phyloP scores from a whole-genome alignment of 306 rosid species.

The Mimosa pudica region DNA sequence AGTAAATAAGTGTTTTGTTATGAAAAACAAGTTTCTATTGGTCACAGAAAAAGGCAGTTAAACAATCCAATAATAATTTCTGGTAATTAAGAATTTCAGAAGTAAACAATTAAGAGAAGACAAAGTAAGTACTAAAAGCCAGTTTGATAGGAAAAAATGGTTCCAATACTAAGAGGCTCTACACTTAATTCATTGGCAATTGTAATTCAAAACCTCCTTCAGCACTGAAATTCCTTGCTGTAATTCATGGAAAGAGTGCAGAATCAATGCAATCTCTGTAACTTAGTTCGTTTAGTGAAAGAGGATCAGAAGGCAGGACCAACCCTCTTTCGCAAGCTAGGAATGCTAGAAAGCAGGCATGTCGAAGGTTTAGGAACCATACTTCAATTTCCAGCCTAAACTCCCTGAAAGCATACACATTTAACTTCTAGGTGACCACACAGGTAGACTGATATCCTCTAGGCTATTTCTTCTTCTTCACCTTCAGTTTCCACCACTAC shows the following conservation, averaged over 20 bases:
- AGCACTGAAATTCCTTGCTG: not conserved
- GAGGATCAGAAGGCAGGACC: not conserved
- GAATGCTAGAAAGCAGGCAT: not conserved
- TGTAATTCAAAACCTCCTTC: not conserved
- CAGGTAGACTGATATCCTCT: not conserved
- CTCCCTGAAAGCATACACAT: not conserved
- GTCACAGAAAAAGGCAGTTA: slow-evolving; percentile 1
- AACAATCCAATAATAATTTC: slow-evolving; percentile 10
- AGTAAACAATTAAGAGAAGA: not conserved
- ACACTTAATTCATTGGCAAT: not conserved
- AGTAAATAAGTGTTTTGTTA: not conserved
- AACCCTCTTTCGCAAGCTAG: not conserved
- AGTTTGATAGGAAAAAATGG: not conserved
- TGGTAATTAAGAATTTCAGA: slow-evolving; percentile 17
- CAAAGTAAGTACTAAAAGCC: not conserved
- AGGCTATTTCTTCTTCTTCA: not conserved
- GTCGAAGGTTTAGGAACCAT: not conserved
- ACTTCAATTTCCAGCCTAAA: not conserved
- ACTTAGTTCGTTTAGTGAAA: not conserved
- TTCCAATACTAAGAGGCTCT: not conserved
- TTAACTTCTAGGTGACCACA: not conserved
- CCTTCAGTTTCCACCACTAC: not conserved
- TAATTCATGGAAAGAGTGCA: not conserved
- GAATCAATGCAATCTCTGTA: not conserved
- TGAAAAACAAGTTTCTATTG: not conserved